Evolutionary conservation across 75 land plant species (phyloP), one percentile per base, ranked within the genome.

Genomic region (Gnetum montanum): DNA sequence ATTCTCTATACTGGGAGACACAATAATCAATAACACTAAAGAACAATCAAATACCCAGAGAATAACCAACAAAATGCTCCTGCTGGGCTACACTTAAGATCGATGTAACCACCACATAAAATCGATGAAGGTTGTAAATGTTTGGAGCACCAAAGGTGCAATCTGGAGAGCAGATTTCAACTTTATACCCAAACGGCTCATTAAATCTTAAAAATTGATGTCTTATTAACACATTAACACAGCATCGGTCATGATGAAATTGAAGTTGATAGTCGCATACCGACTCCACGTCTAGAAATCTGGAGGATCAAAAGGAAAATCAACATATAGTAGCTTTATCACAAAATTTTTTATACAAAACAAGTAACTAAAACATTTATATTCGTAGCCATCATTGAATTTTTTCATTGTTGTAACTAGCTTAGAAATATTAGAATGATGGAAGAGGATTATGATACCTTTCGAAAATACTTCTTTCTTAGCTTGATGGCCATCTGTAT

Each of bases 401-500:
- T 19, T 31, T 13, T 25, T 20, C 27, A 31, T 20, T 60, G 16
- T 54, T 8, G 30, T 50, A 50, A 18, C 19, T 31, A n/a, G n/a
- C 34, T n/a, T 54, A 6, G 18, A 6, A 7, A 36, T 23, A 22
- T 4, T 58, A 40, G 18, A 51, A 28, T 33, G n/a, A 53, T 12
- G 20, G 34, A 41, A 57, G 31, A 56, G 12, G 30, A 8, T 8
- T 13, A 35, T 31, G 13, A 10, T 62, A 86, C 92, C 90, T 75
- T 80, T 49, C 61, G 70, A 13, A 70, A 62, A 47, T 86, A 88
- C 68, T 73, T 82, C 58, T 82, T 86, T 40, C 87, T 65, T 25
- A 86, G 49, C 54, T 86, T 90, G 63, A 82, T 82, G 26, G 92
- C 92, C 46, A 58, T 59, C 1, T 61, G 59, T 58, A 86, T 57